Base-by-base conservation (phyloP, 2,329 filamentous ascomycete species). In the Colletotrichum sansevieriae region DNA sequence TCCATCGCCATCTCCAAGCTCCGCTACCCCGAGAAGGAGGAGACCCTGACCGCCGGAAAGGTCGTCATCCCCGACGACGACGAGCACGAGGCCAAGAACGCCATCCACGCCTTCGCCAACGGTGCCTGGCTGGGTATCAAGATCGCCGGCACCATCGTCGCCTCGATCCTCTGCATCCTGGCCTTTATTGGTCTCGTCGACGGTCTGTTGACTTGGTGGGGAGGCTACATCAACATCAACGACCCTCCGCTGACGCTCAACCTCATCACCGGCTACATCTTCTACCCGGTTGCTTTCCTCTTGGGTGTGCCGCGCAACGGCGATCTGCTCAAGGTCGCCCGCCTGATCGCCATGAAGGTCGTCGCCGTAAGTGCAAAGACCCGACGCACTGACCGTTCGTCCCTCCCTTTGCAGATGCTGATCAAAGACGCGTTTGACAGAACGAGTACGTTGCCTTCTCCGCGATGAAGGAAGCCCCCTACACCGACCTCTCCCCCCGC, bases 1-100 rank as follows among this genome's bases (percentile, higher is more conserved):
- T 97, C 94, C 3, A 86, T 98, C 13, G 94, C 94, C 58, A 90
- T 96, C 70, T 95, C 92, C 71, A 97, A 97, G 83, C 86, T 97
- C 74, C 91, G 95, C 65, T 97, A 92, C 78, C 95, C 95, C 3
- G 95, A 97, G 82, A 91, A 89, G 3, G 93, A 97, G 78, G 92
- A 95, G 79, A 92, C 93, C 0, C 84, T 97, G 41, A 97, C 94
- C 0, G 91, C 92, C 4, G 93, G 94, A 65, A 88, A 90, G 18
- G 91, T 96, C 35, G 89, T 95, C 47, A 88, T 97, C 29, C 93
- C 94, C 2, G 91, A 96, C 37, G 91, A 95, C 62, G 87, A 91
- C 7, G 91, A 95, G 72, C 84, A 93, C 77, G 88, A 87, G 74
- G 88, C 93, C n/a, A 85, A 90, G 71, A 97, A 97, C 76, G 87